Evolutionary conservation across 2,329 filamentous ascomycete genomes (phyloP).

Genomic region (Penicillium brasilianum): DNA sequence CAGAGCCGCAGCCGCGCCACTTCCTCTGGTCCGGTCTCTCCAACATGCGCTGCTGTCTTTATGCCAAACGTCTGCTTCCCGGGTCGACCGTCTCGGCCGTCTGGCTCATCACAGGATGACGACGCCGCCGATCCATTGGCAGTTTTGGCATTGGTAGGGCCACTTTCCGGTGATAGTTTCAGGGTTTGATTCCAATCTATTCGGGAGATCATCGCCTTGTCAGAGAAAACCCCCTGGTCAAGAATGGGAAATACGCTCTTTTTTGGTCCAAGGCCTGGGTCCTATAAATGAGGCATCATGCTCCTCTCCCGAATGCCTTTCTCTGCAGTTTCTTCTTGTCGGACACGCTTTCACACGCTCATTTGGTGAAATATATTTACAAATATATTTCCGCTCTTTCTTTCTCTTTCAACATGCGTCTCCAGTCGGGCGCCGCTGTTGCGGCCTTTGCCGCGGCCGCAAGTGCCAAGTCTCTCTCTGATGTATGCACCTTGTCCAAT

Average conservation of each 20-base stretch:
- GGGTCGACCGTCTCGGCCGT: background rate
- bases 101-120: slow-evolving; percentile 14
- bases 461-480: slow-evolving; percentile 43
- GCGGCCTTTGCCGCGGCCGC: slow-evolving; percentile 36
- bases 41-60: background rate
- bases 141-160: background rate
- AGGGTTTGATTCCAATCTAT: slow-evolving; percentile 11
- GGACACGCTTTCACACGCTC: background rate
- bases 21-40: background rate
- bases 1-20: background rate
- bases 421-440: slow-evolving; percentile 21
- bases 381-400: slow-evolving; percentile 9
- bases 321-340: background rate
- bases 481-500: slow-evolving; percentile 51
- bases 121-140: slow-evolving; percentile 7
- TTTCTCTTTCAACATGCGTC: slow-evolving; percentile 31
- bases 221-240: background rate
- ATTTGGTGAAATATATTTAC: slow-evolving; percentile 11
- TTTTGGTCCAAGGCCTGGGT: background rate
- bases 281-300: background rate
- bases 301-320: background rate
- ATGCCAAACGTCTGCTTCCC: slow-evolving; percentile 9
- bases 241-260: slow-evolving; percentile 9
- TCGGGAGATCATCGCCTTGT: slow-evolving; percentile 19
- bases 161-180: slow-evolving; percentile 8